Evolutionary conservation across 495 filamentous ascomycete genomes (phyloP).

Genomic region (Darksidea phi): DNA sequence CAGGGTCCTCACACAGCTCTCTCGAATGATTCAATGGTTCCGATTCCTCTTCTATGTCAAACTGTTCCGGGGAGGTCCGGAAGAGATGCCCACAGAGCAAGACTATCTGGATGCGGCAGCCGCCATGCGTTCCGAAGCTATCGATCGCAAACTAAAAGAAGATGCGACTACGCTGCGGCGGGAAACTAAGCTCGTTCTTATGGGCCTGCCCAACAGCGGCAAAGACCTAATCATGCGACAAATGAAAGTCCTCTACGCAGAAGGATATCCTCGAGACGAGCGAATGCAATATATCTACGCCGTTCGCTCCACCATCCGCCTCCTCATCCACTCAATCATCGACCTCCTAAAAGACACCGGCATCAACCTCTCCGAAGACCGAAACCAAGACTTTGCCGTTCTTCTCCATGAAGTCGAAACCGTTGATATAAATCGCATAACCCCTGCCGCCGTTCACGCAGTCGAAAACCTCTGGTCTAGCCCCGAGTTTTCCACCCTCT

Average conservation of each 20-base stretch:
- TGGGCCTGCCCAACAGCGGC: conserved; percentile 19
- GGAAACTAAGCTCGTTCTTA: conserved; percentile 31
- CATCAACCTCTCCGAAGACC: conserved; percentile 10
- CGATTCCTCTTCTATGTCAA: conserved; percentile 27
- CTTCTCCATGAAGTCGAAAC: conserved; percentile 30
- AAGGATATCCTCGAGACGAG: conserved; percentile 28
- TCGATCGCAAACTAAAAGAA: conserved; percentile 25
- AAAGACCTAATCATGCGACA: conserved; percentile 34
- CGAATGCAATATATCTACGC: conserved; percentile 13
- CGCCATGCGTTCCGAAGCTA: conserved; percentile 29
- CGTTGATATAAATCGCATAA: conserved; percentile 11
- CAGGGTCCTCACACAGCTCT: conserved; percentile 13
- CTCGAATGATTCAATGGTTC: conserved; percentile 31
- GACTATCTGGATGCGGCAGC: conserved; percentile 29
- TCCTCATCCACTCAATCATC: conserved; percentile 31
- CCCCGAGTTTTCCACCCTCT: conserved; percentile 20
- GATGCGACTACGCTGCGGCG: conserved; percentile 23
- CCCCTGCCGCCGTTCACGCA: conserved; percentile 19
- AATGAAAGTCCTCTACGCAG: conserved; percentile 28
- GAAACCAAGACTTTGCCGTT: conserved; percentile 29
- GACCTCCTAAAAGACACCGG: conserved; percentile 30
- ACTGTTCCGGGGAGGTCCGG: conserved; percentile 7
- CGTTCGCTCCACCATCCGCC: conserved; percentile 22
- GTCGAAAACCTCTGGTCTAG: conserved; percentile 29
- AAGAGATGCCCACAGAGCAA: conserved; percentile 12